These are phyloP conservation scores for Penicillium roqueforti DNA, from an alignment of 495 filamentous ascomycete species.

Conservation along the genomic window DNA sequence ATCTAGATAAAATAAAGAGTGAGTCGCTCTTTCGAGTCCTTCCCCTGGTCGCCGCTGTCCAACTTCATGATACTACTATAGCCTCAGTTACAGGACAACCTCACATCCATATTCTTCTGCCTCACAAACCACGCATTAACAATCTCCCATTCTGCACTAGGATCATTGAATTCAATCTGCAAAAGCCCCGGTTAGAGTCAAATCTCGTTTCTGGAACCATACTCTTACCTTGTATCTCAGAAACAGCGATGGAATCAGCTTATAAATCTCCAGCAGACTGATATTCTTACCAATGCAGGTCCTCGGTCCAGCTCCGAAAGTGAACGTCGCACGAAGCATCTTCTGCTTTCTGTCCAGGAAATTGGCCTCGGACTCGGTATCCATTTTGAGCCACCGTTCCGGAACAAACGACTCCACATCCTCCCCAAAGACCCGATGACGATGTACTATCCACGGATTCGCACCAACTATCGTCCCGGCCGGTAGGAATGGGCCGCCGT, in stretches of 20 bases:
- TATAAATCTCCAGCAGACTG: constrained; percentile 71
- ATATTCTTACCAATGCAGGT: constrained; percentile 74
- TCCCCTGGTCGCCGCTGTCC: too few relatives aligned
- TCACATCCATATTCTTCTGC: constrained; percentile 24
- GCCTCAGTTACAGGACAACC: background rate
- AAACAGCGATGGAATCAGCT: constrained; percentile 69
- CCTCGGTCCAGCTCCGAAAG: constrained; percentile 59
- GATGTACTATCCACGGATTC: constrained; percentile 27
- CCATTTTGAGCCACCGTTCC: constrained; percentile 48
- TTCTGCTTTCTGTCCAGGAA: constrained; percentile 16
- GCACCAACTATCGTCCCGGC: constrained; percentile 61
- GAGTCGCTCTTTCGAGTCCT: background rate
- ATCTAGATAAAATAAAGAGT: background rate
- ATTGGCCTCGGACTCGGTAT: constrained; percentile 37
- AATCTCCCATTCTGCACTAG: constrained; percentile 24
- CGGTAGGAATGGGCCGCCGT: constrained; percentile 52
- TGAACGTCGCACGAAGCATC: constrained; percentile 21
- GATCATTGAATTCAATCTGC: constrained; percentile 27
- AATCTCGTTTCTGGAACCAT: background rate
- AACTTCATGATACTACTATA: background rate
- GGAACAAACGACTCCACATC: constrained; percentile 43
- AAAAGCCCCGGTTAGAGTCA: background rate
- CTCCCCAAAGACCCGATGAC: constrained; percentile 11
- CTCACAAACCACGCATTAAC: constrained; percentile 34
- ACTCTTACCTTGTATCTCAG: constrained; percentile 22